Evolutionary conservation across 306 rosid species (phyloP).

Genomic region (Carpinus viminea): DNA sequence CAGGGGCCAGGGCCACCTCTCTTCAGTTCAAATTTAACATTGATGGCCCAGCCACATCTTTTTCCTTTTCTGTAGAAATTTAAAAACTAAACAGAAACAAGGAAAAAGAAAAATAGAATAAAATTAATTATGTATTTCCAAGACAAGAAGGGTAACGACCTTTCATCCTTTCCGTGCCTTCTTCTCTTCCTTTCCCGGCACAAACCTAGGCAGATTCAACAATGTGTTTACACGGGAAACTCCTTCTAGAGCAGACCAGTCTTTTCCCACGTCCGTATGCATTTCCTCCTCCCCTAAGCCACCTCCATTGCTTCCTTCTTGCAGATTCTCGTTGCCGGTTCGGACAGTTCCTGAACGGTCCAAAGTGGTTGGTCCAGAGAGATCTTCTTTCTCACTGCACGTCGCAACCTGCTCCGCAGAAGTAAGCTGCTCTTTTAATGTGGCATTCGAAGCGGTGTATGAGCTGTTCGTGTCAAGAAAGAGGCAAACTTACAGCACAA

Average conservation of each 20-base stretch:
- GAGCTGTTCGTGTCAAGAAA: slow-evolving; percentile 58
- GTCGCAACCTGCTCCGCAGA: slow-evolving; percentile 33
- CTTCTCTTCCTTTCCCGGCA: slow-evolving; percentile 68
- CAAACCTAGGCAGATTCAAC: slow-evolving; percentile 84
- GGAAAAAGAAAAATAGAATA: slow-evolving; percentile 22
- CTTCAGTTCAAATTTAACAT: slow-evolving; percentile 34
- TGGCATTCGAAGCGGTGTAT: slow-evolving; percentile 51
- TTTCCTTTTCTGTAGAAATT: slow-evolving; percentile 30
- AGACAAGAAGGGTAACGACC: slow-evolving; percentile 20
- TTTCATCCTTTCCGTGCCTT: slow-evolving; percentile 43
- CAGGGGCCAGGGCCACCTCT: slow-evolving; percentile 62
- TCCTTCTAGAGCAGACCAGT: slow-evolving; percentile 98
- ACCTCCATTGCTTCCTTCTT: slow-evolving; percentile 43
- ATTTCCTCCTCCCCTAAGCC: slow-evolving; percentile 40
- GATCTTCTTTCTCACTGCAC: slow-evolving; percentile 33
- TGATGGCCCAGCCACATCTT: slow-evolving; percentile 29
- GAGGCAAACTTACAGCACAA: slow-evolving; percentile 91
- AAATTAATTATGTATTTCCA: neutral
- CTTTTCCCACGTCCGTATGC: slow-evolving; percentile 50
- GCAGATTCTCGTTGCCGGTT: slow-evolving; percentile 34
- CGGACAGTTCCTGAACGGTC: slow-evolving; percentile 50
- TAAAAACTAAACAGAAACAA: slow-evolving; percentile 27
- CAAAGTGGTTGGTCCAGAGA: slow-evolving; percentile 35
- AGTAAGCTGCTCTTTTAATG: slow-evolving; percentile 44
- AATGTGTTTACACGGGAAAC: slow-evolving; percentile 96